Base-by-base conservation (phyloP, 495 filamentous ascomycete species). In the Pseudomonodictys pantanalensis region DNA sequence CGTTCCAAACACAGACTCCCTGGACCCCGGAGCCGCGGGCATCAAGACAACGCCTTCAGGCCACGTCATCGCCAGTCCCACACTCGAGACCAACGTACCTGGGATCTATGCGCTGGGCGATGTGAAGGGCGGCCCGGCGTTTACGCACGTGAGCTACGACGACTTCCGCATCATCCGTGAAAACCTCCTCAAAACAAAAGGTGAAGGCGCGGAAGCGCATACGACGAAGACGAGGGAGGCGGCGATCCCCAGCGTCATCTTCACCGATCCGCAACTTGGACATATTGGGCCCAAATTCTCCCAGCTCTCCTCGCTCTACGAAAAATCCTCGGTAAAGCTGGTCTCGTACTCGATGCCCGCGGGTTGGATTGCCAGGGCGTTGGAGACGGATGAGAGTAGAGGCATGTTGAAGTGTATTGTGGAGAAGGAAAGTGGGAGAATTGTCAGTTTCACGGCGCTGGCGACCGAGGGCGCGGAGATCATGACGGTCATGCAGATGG, bases 131-230 rank as follows among this genome's bases (percentile, higher is more conserved):
- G 73, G 73, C 4, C 79, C 79, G 9, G 77, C 78, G 4, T 83
- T 83, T 68, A 81, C 78, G 2, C 79, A 83, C 67, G 71, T 81
- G 46, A 77, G 76, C 0, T 81, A 80, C 69, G 78, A 83, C 64
- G 78, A 81, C 64, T 81, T 77, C 52, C 78, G 80, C 49, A 77
- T 81, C 62, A 32, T 81, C 33, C 69, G 72, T 32, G 56, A 65
- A 53, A 77, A 78, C 60, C 53, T 78, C 56, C 7, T 49, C 1
- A 35, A 75, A 46, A 20, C 52, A 30, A 7, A 47, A 17, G 25
- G 58, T 33, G 24, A 12, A 38, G 35, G 0, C 41, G 32, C 1
- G 41, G 41, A 6, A 11, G 11, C 0, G 15, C 54, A 39, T 42
- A 72, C 69, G 15, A 76, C 67, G 3, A 41, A 46, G n/a, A 67